A percentile compares a stretch with the other conserved stretches of the same genome.
Evolutionary conservation across 1,139 yeast species (phyloP).

Genomic region (Taiozyma sp.): DNA sequence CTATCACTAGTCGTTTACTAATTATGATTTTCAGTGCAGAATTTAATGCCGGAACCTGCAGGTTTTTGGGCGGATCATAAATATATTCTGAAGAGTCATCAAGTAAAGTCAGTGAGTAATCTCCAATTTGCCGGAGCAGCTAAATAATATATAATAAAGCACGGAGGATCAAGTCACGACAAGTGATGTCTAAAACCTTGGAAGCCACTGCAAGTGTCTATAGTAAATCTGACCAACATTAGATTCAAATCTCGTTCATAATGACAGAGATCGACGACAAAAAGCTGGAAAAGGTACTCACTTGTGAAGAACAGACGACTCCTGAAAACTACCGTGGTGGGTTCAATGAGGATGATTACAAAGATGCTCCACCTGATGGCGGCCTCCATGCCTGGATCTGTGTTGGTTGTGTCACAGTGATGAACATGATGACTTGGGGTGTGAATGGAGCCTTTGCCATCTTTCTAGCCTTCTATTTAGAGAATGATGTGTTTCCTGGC

Average conservation of each 20-base stretch:
- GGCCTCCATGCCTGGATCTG: constrained; percentile 59
- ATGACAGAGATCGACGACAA: not conserved
- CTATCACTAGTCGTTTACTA: too few relatives aligned
- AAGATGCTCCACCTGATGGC: constrained; percentile 46
- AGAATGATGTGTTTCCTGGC: constrained; percentile 38
- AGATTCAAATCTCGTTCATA: not conserved
- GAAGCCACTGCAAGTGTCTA: too few relatives aligned
- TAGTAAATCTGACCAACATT: not conserved
- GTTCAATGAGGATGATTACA: constrained; percentile 28
- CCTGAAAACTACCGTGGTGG: constrained; percentile 19
- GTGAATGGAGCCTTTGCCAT: constrained; percentile 55
- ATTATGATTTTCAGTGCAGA: too few relatives aligned
- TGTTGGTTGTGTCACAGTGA: constrained; percentile 40
- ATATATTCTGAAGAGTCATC: too few relatives aligned
- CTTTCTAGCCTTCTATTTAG: constrained; percentile 44
- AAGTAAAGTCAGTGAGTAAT: too few relatives aligned
- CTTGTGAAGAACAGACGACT: not conserved
- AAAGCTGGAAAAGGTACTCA: not conserved
- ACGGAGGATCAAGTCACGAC: too few relatives aligned
- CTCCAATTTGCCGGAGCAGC: too few relatives aligned
- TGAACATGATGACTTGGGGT: constrained; percentile 56
- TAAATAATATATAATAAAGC: too few relatives aligned
- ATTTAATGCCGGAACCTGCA: too few relatives aligned
- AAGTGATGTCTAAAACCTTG: too few relatives aligned
- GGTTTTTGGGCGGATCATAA: too few relatives aligned